Base-by-base conservation (phyloP, 31 red algal genomes). In the Bonnemaisonia californica region DNA sequence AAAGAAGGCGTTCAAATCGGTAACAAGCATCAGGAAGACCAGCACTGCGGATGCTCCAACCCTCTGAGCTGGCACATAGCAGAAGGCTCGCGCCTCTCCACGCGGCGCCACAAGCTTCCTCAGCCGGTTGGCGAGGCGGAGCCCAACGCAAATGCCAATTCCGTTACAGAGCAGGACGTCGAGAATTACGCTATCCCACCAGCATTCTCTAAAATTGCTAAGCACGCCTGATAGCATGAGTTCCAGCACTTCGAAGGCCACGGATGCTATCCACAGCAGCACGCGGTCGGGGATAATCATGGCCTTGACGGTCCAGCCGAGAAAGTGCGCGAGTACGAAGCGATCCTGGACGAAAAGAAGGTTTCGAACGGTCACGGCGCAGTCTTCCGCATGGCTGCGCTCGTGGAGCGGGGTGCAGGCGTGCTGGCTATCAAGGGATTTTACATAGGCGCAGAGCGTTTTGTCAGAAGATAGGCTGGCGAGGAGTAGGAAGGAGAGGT, bases 1-100 rank as follows among this genome's bases (percentile, higher is more conserved):
- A 36, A 84, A 57, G 47, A 92, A 92, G 2, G 89, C 89, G 60
- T 92, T 92, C 55, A 92, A 34, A 41, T 92, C 89, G 18, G 89
- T 78, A 30, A 81, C 61, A 48, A 59, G 29, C 21, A 81, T 18
- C 12, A 47, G 3, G 16, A 54, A 32, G 13, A 92, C 60, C 9
- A 88, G 0, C 24, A 81, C 3, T 2, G 55, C 51, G 3, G 26
- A 47, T 31, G 39, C 31, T 21, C 33, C 70, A 40, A 88, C 23
- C 54, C 37, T 24, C 55, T 28, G 61, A 31, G 21, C 16, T 26
- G 23, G 32, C 4, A 11, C 34, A 41, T 18, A 16, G 19, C 28
- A 40, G 19, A 27, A 18, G 23, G 16, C n/a, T 63, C 28, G 12
- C 16, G 35, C 11, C 16, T 18, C 37, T 33, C 19, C 19, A 45